These are phyloP conservation scores for Dendrobium nobile DNA, from an alignment of 106 monocot genomes.

Conservation along the genomic window DNA sequence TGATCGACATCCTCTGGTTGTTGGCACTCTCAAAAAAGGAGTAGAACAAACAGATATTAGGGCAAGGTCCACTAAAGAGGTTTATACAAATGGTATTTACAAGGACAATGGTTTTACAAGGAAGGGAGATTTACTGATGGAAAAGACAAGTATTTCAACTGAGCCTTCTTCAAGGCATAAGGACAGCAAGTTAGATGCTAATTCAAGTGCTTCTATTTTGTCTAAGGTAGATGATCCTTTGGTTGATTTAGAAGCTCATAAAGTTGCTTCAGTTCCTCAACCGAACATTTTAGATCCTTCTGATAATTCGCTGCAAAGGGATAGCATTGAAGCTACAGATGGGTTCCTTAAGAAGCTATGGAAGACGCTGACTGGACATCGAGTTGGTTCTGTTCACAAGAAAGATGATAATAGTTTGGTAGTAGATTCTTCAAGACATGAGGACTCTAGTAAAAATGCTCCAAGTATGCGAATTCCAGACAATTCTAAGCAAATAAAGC, in stretches of 20 bases:
- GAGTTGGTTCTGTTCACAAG: constrained; percentile 2
- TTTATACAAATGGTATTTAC: constrained; percentile 5
- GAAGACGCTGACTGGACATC: constrained; percentile 14
- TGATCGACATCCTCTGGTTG: constrained; percentile 38
- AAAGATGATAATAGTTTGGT: constrained; percentile 1
- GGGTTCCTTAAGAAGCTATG: constrained; percentile 40
- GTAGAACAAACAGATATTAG: constrained; percentile 18
- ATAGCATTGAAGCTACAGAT: constrained; percentile 2
- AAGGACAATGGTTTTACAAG: background rate
- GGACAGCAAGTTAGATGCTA: constrained; percentile 11
- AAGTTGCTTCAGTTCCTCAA: background rate
- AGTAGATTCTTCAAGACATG: constrained; percentile 6
- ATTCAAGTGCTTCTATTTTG: background rate
- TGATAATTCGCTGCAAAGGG: background rate
- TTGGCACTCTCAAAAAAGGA: constrained; percentile 18
- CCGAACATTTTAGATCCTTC: background rate
- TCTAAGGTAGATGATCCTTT: constrained; percentile 9
- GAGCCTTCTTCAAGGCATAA: background rate
- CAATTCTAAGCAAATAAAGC: constrained; percentile 4
- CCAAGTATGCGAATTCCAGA: background rate
- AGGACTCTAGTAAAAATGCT: constrained; percentile 1
- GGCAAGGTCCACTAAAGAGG: constrained; percentile 15
- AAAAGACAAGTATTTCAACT: background rate
- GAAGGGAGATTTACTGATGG: background rate
- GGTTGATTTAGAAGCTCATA: constrained; percentile 11